Evolutionary conservation across 2,329 filamentous ascomycete species (phyloP), one percentile per base, ranked within the genome.

Genomic region (Monosporascus sp.): DNA sequence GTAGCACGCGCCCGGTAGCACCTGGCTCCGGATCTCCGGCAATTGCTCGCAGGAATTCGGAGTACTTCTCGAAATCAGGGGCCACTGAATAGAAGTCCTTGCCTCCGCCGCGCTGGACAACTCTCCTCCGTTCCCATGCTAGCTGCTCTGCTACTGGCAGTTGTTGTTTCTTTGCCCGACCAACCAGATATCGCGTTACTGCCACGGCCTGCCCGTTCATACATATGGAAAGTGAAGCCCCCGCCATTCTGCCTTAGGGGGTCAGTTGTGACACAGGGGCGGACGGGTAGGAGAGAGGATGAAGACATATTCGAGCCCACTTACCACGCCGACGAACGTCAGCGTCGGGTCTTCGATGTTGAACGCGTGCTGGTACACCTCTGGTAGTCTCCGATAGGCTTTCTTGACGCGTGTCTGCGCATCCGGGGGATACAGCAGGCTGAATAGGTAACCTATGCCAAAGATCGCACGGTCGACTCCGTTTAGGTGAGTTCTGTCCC

Each of bases 401-500:
- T 63, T 62, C 22, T 53, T 75, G 53, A 78, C 77, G 17, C 73
- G 66, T 26, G 77, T 68, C 31, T 74, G 69, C 0, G 83, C 70
- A 2, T 76, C 59, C 0, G 76, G 75, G 7, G 82, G 60, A 60
- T 80, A 85, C 0, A 80, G 81, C 0, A 84, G 64, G 2, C 78
- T 80, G 75, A 81, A 84, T 0, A 75, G 76, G 60, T 83, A 84
- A 0, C 82, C 82, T 0, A 82, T 85, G 4, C 78, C 82, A 52
- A 85, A 83, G 41, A 85, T 76, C 27, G 85, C 72, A 50, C 79
- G 66, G 57, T 86, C 81, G 8, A 85, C 75, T 5, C 76, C 70
- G 0, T 74, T 62, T 0, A 81, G 65, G 0, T 60, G 69, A 0
- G 74, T 74, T 0, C 80, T 80, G 49, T 84, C 79, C 45, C 74